Evolutionary conservation across 352 stramenopile species (phyloP).

Genomic region (Pythium volutum): DNA sequence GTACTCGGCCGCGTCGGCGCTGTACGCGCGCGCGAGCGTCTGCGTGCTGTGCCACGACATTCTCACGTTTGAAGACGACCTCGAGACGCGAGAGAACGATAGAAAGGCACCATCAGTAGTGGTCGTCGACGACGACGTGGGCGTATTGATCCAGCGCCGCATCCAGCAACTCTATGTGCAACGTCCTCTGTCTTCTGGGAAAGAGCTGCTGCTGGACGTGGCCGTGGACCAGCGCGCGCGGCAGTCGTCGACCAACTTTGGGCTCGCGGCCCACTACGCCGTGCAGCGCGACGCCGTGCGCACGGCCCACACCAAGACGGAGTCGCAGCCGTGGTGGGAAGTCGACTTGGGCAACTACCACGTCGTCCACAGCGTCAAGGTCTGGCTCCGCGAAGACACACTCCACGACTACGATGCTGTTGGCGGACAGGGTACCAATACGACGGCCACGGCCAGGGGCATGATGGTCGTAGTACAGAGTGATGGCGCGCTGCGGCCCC

Average conservation of each 20-base stretch:
- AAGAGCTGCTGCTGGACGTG: conserved; percentile 27
- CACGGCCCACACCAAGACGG: conserved; percentile 28
- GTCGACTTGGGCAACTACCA: conserved; percentile 34
- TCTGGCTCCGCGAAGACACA: conserved; percentile 28
- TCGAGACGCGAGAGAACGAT: too few relatives aligned
- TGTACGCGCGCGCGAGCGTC: conserved; percentile 26
- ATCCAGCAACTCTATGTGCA: conserved; percentile 15
- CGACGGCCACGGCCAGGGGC: too few relatives aligned
- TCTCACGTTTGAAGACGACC: conserved; percentile 27
- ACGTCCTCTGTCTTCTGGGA: conserved; percentile 5
- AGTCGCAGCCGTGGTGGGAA: conserved; percentile 34
- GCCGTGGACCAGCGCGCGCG: conserved; percentile 26
- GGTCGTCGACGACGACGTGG: conserved; percentile 32
- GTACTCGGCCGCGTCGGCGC: conserved; percentile 25
- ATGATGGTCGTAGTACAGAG: too few relatives aligned
- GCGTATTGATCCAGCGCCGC: conserved; percentile 15
- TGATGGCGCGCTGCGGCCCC: conserved; percentile 9
- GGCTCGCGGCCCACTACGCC: conserved; percentile 24
- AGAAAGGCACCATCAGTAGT: too few relatives aligned
- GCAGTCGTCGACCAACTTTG: conserved; percentile 32
- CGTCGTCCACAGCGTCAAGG: conserved; percentile 30
- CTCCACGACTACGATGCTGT: conserved; percentile 16
- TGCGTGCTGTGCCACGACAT: conserved; percentile 32
- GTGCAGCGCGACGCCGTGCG: conserved; percentile 13
- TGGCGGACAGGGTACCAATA: too few relatives aligned